Percentiles rank a stretch among this genome's conserved stretches.
phyloP scores from a whole-genome alignment of 306 rosid genomes.

The Acacia crassicarpa region DNA sequence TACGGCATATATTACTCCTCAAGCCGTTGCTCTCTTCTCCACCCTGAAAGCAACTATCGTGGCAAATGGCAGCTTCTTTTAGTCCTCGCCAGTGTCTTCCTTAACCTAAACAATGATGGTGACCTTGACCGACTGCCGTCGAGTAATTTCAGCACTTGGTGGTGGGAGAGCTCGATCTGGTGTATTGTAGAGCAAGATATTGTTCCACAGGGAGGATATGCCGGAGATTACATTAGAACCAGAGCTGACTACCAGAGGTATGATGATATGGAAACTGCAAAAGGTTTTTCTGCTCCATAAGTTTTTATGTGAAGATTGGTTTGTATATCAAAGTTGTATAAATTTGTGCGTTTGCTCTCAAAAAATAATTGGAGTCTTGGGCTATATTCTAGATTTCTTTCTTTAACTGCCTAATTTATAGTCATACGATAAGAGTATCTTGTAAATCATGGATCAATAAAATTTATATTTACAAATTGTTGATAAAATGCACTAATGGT shows the following conservation, averaged over 20 bases:
- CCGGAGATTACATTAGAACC: conserved; percentile 51
- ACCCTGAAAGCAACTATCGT: too few species aligned
- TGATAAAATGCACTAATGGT: not conserved
- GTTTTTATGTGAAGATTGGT: not conserved
- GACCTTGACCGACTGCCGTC: too few species aligned
- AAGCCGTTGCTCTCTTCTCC: too few species aligned
- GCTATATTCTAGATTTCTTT: conserved; percentile 8
- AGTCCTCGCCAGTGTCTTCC: too few species aligned
- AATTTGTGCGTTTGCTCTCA: conserved; percentile 9
- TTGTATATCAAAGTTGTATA: conserved; percentile 9
- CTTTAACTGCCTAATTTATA: not conserved
- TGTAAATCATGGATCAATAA: conserved; percentile 1
- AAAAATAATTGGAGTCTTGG: not conserved
- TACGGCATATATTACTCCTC: too few species aligned
- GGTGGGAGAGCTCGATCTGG: too few species aligned
- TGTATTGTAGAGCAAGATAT: conserved; percentile 63
- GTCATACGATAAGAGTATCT: not conserved
- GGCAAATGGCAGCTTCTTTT: too few species aligned
- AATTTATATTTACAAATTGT: not conserved
- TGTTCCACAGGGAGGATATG: conserved; percentile 68
- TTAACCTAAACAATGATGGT: too few species aligned
- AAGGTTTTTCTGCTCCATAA: not conserved
- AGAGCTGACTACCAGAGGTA: conserved; percentile 63
- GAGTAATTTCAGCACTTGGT: too few species aligned
- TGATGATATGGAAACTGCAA: not conserved